Evolutionary conservation across 495 filamentous ascomycete species (phyloP).

Genomic region (Tuber aestivum): DNA sequence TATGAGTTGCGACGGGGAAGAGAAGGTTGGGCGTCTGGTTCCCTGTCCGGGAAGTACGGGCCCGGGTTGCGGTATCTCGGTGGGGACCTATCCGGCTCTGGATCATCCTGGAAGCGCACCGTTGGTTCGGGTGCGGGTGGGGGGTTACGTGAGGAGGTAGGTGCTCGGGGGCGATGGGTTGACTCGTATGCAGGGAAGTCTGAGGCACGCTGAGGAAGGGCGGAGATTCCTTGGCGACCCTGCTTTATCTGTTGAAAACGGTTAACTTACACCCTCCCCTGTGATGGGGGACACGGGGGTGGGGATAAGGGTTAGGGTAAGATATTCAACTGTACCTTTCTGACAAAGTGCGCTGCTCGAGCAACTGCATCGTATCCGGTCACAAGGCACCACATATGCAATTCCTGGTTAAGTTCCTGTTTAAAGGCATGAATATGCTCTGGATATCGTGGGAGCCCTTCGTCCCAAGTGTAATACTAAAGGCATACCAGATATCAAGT

Average conservation of each 20-base stretch:
- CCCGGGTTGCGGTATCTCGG: not conserved
- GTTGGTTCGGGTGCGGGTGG: not conserved
- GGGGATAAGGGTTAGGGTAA: not conserved
- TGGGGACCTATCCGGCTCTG: not conserved
- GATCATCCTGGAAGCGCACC: not conserved
- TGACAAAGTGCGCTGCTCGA: slow-evolving; percentile 14
- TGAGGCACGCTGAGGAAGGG: slow-evolving; percentile 13
- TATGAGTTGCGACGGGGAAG: slow-evolving; percentile 10
- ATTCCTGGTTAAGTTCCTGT: slow-evolving; percentile 23
- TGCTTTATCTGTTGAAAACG: slow-evolving; percentile 17
- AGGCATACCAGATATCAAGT: slow-evolving; percentile 11
- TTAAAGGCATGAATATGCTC: slow-evolving; percentile 29
- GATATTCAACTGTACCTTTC: slow-evolving; percentile 14
- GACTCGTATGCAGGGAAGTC: slow-evolving; percentile 25
- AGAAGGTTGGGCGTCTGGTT: not conserved
- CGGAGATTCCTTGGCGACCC: slow-evolving; percentile 25
- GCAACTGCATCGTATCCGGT: slow-evolving; percentile 15
- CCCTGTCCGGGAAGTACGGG: not conserved
- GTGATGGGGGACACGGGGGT: not conserved
- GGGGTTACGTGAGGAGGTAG: slow-evolving; percentile 2
- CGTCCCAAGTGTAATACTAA: slow-evolving; percentile 29
- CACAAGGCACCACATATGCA: slow-evolving; percentile 28
- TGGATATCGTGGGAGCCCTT: slow-evolving; percentile 10
- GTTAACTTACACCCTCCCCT: slow-evolving; percentile 6
- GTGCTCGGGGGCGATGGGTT: slow-evolving; percentile 12